phyloP scores from a whole-genome alignment of 2,329 filamentous ascomycete species.

The Nemania sp. region DNA sequence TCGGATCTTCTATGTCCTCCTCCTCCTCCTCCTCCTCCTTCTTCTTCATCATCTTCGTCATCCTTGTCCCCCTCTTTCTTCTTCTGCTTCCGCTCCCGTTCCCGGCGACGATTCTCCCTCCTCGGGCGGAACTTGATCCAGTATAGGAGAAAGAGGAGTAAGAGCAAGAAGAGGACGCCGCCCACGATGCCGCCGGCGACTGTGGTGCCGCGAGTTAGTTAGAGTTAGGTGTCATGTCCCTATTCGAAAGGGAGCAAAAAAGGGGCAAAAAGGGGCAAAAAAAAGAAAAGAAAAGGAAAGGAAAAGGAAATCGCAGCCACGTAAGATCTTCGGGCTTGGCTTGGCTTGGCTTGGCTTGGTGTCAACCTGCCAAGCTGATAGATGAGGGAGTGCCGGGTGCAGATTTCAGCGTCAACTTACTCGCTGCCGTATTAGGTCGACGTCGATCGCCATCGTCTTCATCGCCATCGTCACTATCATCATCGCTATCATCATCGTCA shows the following conservation, averaged over 20 bases:
- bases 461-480: slow-evolving; percentile 27
- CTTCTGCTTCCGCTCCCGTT: not conserved
- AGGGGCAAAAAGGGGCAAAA: no score
- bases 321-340: not conserved
- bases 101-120: slow-evolving; percentile 4
- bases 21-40: not conserved
- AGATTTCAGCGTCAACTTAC: slow-evolving; percentile 3
- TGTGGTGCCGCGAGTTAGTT: not conserved
- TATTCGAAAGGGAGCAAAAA: no score
- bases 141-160: slow-evolving; percentile 18
- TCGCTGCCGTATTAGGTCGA: slow-evolving; percentile 5
- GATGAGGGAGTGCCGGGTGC: no score
- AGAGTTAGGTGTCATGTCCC: not conserved
- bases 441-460: slow-evolving; percentile 19
- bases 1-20: not conserved
- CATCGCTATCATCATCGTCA: slow-evolving; percentile 15
- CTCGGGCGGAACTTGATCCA: slow-evolving; percentile 21
- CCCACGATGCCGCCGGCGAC: slow-evolving; percentile 23
- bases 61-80: not conserved
- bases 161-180: slow-evolving; percentile 10
- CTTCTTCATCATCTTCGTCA: not conserved
- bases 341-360: no score
- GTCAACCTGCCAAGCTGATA: no score
- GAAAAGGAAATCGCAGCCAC: no score
- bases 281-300: no score